Conservation (phyloP, 306 rosid species). For the Herpetospermum pedunculosum region DNA sequence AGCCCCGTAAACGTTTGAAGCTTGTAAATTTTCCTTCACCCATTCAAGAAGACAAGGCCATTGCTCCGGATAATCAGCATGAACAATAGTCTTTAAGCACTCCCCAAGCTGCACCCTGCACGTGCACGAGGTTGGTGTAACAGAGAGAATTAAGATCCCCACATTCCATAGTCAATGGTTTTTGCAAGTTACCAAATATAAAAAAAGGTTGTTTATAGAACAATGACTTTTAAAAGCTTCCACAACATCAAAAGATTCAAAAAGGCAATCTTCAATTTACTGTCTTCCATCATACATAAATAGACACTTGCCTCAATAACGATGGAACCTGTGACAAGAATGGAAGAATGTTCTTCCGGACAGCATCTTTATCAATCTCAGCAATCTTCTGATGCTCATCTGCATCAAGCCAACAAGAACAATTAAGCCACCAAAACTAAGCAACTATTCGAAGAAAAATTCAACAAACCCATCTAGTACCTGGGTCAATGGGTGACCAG, state of each 20-base stretch:
- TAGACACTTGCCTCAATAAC: conserved; percentile 50
- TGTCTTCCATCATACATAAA: not conserved
- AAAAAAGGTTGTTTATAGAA: not conserved
- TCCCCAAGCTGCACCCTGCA: conserved; percentile 90
- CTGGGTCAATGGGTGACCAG: conserved; percentile 79
- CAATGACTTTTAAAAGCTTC: not conserved
- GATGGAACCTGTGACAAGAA: conserved; percentile 84
- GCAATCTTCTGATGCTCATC: conserved; percentile 64
- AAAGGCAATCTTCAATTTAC: not conserved
- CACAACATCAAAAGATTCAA: not conserved
- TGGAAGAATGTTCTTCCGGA: conserved; percentile 69
- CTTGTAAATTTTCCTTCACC: conserved; percentile 91
- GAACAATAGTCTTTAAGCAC: conserved; percentile 83
- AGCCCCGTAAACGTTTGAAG: conserved; percentile 82
- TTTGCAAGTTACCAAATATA: not conserved
- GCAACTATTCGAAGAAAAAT: conserved; percentile 9
- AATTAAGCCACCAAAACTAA: conserved; percentile 12
- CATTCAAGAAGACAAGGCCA: conserved; percentile 91
- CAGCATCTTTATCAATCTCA: conserved; percentile 66
- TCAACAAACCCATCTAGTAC: conserved; percentile 21
- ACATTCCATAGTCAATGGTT: not conserved
- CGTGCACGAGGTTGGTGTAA: not conserved
- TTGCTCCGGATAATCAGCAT: conserved; percentile 93
- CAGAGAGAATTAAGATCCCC: not conserved
- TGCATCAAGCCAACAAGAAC: conserved; percentile 19